Base-by-base conservation (phyloP, 257 asterid genomes). In the Gynochthodes officinalis region DNA sequence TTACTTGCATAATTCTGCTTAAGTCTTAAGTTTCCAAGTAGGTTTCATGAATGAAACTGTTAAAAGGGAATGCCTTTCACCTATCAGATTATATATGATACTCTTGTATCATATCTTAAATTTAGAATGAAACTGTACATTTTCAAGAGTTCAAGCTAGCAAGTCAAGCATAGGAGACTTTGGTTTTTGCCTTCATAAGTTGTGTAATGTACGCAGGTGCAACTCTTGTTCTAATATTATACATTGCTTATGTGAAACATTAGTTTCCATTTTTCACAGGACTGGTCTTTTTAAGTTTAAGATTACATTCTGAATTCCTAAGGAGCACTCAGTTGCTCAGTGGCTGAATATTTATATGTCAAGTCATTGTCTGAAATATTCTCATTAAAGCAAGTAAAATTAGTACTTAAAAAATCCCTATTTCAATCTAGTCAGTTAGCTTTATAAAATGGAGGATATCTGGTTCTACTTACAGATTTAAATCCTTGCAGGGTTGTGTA, bases 401-500 rank as follows among this genome's bases (percentile, higher is more conserved):
- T 9, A 64, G 52, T 37, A 12, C 23, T n/a, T 64, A 0, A 64
- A n/a, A 48, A 42, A 64, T 39, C 4, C 19, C 18, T 5, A 49
- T 9, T 54, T 27, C 42, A 44, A 64, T 60, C 39, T 32, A 55
- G 67, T 67, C 57, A 5, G 53, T 58, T 67, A 25, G 21, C 62
- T 48, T 61, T 28, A 67, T 54, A 43, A 49, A 42, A 19, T 54
- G 59, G 30, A n/a, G 25, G 1, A 27, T 16, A 53, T 55, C 60
- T 66, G 19, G 55, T 58, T 40, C n/a, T 60, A 40, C 70, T 66
- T 59, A 75, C 73, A 66, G 64, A 62, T 37, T 69, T 67, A 69
- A 9, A 44, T 54, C 32, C 49, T 80, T 77, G 68, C 78, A 93
- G 98, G 98, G 98, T 59, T 91, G 97, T 68, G 88, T 91, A 64